phyloP scores from a whole-genome alignment of 805 yeast species.

The Lachancea fermentati region DNA sequence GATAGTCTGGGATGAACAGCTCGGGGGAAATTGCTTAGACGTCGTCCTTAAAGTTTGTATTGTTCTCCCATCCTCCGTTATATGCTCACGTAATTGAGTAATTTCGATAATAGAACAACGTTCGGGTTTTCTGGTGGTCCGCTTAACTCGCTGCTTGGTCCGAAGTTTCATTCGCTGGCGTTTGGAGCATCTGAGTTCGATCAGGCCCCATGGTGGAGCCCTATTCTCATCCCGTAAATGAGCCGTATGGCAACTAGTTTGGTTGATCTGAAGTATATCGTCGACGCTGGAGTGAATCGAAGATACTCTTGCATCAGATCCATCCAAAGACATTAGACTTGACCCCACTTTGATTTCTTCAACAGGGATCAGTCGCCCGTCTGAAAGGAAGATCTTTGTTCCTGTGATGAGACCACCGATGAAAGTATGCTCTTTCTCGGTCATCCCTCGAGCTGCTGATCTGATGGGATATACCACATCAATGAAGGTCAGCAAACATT shows the following conservation, averaged over 20 bases:
- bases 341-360: conserved; percentile 7
- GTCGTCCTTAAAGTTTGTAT: conserved; percentile 1
- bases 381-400: conserved; percentile 1
- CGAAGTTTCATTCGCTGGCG: not conserved
- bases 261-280: not conserved
- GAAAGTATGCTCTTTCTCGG: too few species aligned
- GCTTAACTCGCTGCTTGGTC: conserved; percentile 1
- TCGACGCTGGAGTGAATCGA: not conserved
- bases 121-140: not conserved
- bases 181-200: not conserved
- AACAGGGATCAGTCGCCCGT: not conserved
- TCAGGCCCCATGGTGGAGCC: conserved; percentile 1
- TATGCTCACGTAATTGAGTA: not conserved
- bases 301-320: conserved; percentile 1
- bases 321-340: conserved; percentile 1
- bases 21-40: not conserved
- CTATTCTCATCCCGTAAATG: conserved; percentile 1
- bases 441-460: too few species aligned
- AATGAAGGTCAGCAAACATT: too few species aligned
- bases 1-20: not conserved
- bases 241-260: not conserved
- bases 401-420: conserved; percentile 3
- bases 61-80: conserved; percentile 3
- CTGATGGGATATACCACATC: too few species aligned
- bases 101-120: not conserved